These are phyloP conservation scores for Macrolepiota fuliginosa DNA, from an alignment of 768 basidiomycete species.

Conservation along the genomic window DNA sequence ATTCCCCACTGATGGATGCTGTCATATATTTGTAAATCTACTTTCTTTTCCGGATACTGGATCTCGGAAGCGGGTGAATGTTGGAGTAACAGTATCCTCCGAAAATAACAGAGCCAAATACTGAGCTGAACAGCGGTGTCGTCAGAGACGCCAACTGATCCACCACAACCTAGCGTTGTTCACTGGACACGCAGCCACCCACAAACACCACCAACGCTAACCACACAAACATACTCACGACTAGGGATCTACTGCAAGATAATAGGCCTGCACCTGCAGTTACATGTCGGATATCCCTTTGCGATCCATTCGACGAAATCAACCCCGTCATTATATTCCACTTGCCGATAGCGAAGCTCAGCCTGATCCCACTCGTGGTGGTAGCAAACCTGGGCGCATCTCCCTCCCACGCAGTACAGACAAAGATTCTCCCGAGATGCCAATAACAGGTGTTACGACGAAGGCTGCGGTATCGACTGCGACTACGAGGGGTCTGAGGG, in stretches of 20 bases:
- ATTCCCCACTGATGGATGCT: slow-evolving; percentile 1
- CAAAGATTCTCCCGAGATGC: slow-evolving; percentile 15
- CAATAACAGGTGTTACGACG: slow-evolving; percentile 22
- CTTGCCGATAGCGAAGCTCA: slow-evolving; percentile 26
- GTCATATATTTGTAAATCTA: too few species aligned
- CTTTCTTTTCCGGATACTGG: too few species aligned
- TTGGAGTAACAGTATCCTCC: slow-evolving; percentile 1
- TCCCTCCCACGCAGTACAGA: slow-evolving; percentile 16
- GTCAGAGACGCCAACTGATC: slow-evolving; percentile 3
- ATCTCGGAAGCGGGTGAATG: background rate
- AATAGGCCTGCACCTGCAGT: background rate
- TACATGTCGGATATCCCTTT: slow-evolving; percentile 77
- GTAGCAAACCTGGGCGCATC: background rate
- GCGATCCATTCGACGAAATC: slow-evolving; percentile 53
- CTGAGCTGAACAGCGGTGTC: background rate
- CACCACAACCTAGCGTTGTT: background rate
- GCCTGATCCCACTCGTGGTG: background rate
- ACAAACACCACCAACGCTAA: background rate
- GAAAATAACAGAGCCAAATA: slow-evolving; percentile 11
- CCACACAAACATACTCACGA: background rate
- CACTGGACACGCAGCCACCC: background rate
- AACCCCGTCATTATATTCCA: slow-evolving; percentile 44
- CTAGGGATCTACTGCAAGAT: background rate
- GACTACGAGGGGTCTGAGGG: slow-evolving; percentile 24
- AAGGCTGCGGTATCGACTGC: slow-evolving; percentile 20